A percentile compares a stretch with the other conserved stretches of the same genome.
phyloP scores from a whole-genome alignment of 306 rosid genomes.

The Amphicarpaea edgeworthii region DNA sequence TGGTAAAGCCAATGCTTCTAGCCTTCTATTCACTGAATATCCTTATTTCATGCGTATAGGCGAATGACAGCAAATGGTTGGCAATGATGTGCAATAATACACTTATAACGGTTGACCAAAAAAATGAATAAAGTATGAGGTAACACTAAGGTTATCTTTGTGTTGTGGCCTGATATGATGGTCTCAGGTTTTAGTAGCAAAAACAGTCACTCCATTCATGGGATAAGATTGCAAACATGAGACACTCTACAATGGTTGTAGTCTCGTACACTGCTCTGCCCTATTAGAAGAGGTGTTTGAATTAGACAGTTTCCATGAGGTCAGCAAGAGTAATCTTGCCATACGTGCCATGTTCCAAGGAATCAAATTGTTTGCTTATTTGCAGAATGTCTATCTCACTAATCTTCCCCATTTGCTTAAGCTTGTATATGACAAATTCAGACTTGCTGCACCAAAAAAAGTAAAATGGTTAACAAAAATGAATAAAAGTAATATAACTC shows the following conservation, averaged over 20 bases:
- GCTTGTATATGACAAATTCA: slow-evolving; percentile 78
- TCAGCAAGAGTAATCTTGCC: slow-evolving; percentile 74
- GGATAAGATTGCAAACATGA: neutral
- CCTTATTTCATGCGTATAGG: slow-evolving; percentile 11
- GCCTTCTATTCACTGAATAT: neutral
- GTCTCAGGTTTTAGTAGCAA: slow-evolving; percentile 7
- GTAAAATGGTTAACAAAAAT: neutral
- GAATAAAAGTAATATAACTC: neutral
- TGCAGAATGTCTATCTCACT: slow-evolving; percentile 60
- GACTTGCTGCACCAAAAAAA: slow-evolving; percentile 61
- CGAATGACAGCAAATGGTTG: neutral
- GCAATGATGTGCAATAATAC: slow-evolving; percentile 20
- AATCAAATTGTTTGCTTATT: slow-evolving; percentile 69
- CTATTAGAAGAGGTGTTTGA: slow-evolving; percentile 9
- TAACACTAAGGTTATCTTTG: slow-evolving; percentile 23
- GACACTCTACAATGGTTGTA: neutral
- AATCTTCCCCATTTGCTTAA: slow-evolving; percentile 75
- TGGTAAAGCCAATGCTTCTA: neutral
- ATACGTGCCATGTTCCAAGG: slow-evolving; percentile 52
- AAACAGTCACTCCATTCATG: neutral
- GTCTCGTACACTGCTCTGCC: neutral
- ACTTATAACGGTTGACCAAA: neutral
- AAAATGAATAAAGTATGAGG: neutral
- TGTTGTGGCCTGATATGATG: neutral
- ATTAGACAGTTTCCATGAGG: slow-evolving; percentile 57